Base-by-base conservation (phyloP, 1,284 basidiomycete genomes). In the Boletus sp. region DNA sequence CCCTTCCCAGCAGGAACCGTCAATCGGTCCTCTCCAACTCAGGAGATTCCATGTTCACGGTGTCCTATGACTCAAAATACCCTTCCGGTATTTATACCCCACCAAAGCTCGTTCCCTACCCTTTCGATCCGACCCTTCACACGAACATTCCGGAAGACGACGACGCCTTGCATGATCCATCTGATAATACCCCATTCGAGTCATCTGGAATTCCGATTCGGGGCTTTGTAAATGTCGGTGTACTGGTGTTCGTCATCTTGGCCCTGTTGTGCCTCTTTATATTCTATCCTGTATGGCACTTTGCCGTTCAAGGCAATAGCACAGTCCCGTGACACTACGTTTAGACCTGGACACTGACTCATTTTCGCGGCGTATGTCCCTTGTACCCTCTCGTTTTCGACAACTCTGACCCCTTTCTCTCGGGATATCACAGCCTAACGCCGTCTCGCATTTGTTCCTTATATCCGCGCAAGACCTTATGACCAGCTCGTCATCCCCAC, bases 241-340 rank as follows among this genome's bases (percentile, higher is more conserved):
- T 86, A 53, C 73, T 90, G n/a, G 4, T 82, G 13, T 1, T 83
- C 13, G 78, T 89, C 37, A 74, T 83, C 16, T 17, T 76, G 7
- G 80, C 76, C 8, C 70, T 90, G 38, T 71, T 90, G 40, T 75
- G 74, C 55, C 83, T 95, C 10, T 96, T 95, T 72, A 84, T 89
- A 28, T 85, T 87, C 48, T 95, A 93, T 68, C 94, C 94, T 4
- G 85, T 95, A 68, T 71, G 93, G 67, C 76, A 64, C 52, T 70
- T 52, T 47, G 7, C 52, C 23, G 27, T 59, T 4, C 50, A 55
- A 21, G 49, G 35, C 4, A 35, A 71, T 13, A 35, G 23, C 9
- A 35, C 48, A 23, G n/a, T 48, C n/a, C 40, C 35, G 37, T 71
- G 58, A 68, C 27, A 16, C 14, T 13, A 38, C 14, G 14, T 43